Evolutionary conservation across 768 basidiomycete species (phyloP), one percentile per base, ranked within the genome.

Genomic region (Trametopsis cervina): DNA sequence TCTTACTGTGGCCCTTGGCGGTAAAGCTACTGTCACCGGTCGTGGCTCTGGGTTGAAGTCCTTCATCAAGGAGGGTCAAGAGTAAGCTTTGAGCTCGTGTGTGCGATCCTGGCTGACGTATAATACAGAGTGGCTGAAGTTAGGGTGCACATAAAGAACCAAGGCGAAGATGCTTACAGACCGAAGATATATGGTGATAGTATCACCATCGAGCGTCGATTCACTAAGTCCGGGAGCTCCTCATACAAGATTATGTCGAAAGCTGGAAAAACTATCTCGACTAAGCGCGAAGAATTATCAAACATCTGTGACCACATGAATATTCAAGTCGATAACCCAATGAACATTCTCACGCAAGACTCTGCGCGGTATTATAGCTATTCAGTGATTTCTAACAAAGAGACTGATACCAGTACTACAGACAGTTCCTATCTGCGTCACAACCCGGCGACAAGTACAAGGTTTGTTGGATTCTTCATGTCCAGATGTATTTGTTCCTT

Each of bases 261-360:
- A 58, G 78, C 84, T 20, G 81, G 78, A 29, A 76, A 73, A 54
- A 60, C 80, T 9, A 66, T 96, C 49, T 84, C 83, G 26, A 82
- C 71, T 12, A 92, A 89, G 69, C 80, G 81, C 55, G 83, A 90
- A 9, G 93, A 97, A 60, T 66, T 99, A 10, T 76, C 86, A 15
- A 79, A 83, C 1, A 97, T 99, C 42, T 86, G 86, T 57, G 90
- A 95, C 61, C 86, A 92, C 54, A 95, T 96, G 85, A 92, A 92
- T 57, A 89, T 99, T 47, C 92, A 95, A 61, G 89, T 96, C 50
- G 92, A 96, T 62, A 94, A 94, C 59, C 95, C 94, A 1, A 82
- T 97, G 81, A 97, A 90, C 52, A 85, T 99, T 21, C 74, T 95
- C 38, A 93, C 89, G 0, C 90, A 92, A 74, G 62, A 67, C 57